A percentile compares a stretch with the other conserved stretches of the same genome.
Evolutionary conservation across 2,329 filamentous ascomycete genomes (phyloP).

Genomic region (Ambrosiella cleistominuta): DNA sequence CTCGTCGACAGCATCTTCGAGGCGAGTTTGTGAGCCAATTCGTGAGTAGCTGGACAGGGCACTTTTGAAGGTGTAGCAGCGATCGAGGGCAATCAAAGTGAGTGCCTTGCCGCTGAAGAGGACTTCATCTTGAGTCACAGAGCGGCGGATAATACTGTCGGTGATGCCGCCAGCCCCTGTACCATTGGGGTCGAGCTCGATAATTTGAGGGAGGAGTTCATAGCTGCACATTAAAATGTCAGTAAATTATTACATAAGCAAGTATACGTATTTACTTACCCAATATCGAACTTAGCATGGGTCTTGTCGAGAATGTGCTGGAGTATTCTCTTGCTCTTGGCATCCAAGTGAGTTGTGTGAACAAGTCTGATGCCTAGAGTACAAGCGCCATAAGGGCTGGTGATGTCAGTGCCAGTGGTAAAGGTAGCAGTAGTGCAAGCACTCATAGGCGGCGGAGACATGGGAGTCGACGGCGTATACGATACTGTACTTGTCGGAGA

Average conservation of each 20-base stretch:
- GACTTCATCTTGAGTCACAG: conserved; percentile 40
- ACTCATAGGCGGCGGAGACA: conserved; percentile 28
- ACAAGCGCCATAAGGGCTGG: conserved; percentile 20
- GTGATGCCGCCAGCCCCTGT: conserved; percentile 25
- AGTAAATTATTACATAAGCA: neutral
- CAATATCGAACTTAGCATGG: conserved; percentile 24
- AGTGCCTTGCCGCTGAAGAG: conserved; percentile 43
- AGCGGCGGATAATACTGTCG: conserved; percentile 35
- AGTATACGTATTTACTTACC: conserved; percentile 13
- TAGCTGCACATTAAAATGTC: conserved; percentile 17
- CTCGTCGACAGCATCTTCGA: conserved; percentile 46
- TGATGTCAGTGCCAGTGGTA: conserved; percentile 18
- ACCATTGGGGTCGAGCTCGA: conserved; percentile 21
- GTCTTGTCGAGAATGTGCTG: conserved; percentile 33
- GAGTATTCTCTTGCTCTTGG: conserved; percentile 30
- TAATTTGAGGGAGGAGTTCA: conserved; percentile 27
- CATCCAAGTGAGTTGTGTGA: conserved; percentile 28
- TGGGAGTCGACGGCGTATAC: conserved; percentile 24
- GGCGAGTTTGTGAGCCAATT: conserved; percentile 25
- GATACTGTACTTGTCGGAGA: conserved; percentile 16
- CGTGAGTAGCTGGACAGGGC: conserved; percentile 40
- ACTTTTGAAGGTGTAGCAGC: conserved; percentile 46
- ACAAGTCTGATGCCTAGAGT: conserved; percentile 34
- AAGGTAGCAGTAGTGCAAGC: conserved; percentile 30
- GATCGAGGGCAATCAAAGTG: conserved; percentile 41